Conservation (phyloP, 2,329 filamentous ascomycete genomes). For the Fusarium nelsonii region DNA sequence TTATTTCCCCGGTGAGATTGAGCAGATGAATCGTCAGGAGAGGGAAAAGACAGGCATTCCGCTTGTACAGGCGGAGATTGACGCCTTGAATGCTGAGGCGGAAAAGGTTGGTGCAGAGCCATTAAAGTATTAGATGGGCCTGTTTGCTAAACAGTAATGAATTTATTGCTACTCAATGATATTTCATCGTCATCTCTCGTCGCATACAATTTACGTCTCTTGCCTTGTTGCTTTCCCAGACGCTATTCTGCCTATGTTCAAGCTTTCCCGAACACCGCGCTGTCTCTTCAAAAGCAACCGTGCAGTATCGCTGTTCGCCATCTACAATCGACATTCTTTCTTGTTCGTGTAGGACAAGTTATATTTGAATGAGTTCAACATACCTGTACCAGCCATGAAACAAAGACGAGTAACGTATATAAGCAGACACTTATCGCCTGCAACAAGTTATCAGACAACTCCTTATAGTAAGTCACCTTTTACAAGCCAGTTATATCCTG, state of each 20-base stretch:
- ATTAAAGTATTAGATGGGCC: conserved; percentile 10
- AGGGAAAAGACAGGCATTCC: conserved; percentile 69
- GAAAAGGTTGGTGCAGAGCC: conserved; percentile 55
- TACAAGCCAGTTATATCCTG: too few relatives aligned
- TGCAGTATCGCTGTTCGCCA: background rate
- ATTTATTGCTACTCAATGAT: background rate
- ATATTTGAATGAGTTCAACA: background rate
- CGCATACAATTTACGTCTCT: background rate
- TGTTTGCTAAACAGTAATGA: background rate
- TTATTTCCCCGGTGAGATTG: conserved; percentile 73
- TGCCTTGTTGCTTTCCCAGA: background rate
- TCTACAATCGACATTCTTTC: background rate
- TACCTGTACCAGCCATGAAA: background rate
- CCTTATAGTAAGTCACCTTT: too few relatives aligned
- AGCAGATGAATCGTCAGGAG: conserved; percentile 66
- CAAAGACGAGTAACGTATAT: too few relatives aligned
- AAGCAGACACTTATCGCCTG: too few relatives aligned
- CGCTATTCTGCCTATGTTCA: too few relatives aligned
- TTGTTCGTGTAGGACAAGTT: background rate
- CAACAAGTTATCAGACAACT: too few relatives aligned
- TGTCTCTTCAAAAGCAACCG: background rate
- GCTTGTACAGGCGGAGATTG: conserved; percentile 67
- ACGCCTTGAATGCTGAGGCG: conserved; percentile 67
- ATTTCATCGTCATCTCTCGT: background rate
- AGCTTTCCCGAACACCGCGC: background rate